Evolutionary conservation across 2,329 filamentous ascomycete genomes (phyloP), one percentile per base, ranked within the genome.

Genomic region (Ceratocystiopsis brevicomis): DNA sequence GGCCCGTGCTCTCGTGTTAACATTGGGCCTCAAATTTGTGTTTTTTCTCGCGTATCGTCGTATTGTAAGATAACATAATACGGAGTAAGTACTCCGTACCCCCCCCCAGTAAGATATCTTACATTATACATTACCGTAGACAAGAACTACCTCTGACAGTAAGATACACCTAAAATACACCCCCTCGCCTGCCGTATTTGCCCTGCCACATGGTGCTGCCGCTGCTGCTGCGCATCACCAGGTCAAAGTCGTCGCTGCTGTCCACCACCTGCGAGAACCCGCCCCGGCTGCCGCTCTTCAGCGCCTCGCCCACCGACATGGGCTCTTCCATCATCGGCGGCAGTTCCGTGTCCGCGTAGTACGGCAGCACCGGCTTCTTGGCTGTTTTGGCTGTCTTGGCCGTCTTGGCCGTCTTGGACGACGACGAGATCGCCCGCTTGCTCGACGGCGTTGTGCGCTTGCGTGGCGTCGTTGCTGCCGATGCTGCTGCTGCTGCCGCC

Each of bases 301-400:
- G 12, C 11, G 33, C 33, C 13, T 34, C 40, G 15, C 13, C 38
- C 11, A 61, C 58, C 17, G 59, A 57, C 15, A 59, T 50, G 2
- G 59, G 57, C 48, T 60, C 51, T 38, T 57, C 56, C 52, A 63
- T 30, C 25, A 30, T 58, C 1, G 61, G 61, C 45, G 63, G 51
- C 10, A 64, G 55, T 34, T 57, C 47, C 14, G 62, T 45, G 43
- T 57, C 56, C 18, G 61, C 54, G 40, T 56, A 54, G 44, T 65
- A 65, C 8, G 62, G 61, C 16, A 57, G 44, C 35, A 59, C 45
- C 41, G 52, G 55, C 43, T 48, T 55, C n/a, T 40, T 42, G 5
- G 43, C 4, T 2, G 25, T 6, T 9, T 30, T 30, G 5, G 25
- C 4, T 2, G 25, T 6, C 25, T 30, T 30, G 5, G 25, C n/a